Evolutionary conservation across 371 early-diverging fungal species (phyloP).

Genomic region (Coelomomyces lativittatus): DNA sequence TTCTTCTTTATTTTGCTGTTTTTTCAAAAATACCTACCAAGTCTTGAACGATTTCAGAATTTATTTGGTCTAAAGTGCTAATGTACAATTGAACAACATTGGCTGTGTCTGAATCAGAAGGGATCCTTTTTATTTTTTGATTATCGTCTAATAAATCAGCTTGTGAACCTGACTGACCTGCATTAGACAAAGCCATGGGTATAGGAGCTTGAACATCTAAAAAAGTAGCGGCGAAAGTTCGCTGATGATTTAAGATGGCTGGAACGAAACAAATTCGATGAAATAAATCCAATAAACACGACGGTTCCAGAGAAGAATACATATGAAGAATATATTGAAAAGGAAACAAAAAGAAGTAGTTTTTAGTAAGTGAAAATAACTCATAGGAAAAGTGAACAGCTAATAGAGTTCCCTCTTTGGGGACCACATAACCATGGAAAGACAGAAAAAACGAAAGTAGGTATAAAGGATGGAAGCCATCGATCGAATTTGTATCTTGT

Average conservation of each 20-base stretch:
- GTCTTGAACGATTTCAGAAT: slow-evolving; percentile 41
- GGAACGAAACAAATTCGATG: not conserved
- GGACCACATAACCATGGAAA: no score
- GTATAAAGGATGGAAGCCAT: no score
- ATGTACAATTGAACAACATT: slow-evolving; percentile 12
- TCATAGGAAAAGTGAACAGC: slow-evolving; percentile 1
- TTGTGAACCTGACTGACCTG: not conserved
- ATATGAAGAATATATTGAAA: slow-evolving; percentile 3
- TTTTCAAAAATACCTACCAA: slow-evolving; percentile 40
- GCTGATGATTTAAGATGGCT: slow-evolving; percentile 51
- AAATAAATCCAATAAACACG: no score
- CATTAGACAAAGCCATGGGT: no score
- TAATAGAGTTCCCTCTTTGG: no score
- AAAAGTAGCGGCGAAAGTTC: slow-evolving; percentile 42
- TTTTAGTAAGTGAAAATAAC: not conserved
- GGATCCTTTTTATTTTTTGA: not conserved
- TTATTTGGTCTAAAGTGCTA: slow-evolving; percentile 16
- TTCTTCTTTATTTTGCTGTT: slow-evolving; percentile 36
- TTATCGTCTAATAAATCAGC: not conserved
- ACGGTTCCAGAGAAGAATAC: not conserved
- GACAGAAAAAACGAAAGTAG: no score
- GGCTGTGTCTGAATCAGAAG: slow-evolving; percentile 9
- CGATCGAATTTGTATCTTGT: no score
- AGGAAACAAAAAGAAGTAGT: no score
- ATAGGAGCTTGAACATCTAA: slow-evolving; percentile 29